These are phyloP conservation scores for Russula olivacea DNA, from an alignment of 768 basidiomycete genomes.

Conservation along the genomic window DNA sequence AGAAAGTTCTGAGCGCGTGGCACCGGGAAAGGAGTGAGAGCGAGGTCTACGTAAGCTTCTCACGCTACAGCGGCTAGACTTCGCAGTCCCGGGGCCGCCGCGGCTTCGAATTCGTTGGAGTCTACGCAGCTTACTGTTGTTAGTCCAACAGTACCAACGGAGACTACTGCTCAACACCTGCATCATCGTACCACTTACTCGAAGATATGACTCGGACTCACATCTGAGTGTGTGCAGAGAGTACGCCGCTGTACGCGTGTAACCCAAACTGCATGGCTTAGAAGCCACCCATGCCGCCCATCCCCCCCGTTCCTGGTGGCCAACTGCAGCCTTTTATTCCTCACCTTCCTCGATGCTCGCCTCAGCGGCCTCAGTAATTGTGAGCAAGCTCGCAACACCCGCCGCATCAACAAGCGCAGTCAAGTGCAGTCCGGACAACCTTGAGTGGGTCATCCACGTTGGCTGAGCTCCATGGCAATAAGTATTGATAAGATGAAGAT, in stretches of 20 bases:
- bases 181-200: not conserved
- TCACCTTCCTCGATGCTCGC: slow-evolving; percentile 87
- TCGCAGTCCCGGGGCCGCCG: too few species aligned
- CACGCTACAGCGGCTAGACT: too few species aligned
- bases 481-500: too few species aligned
- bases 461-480: too few species aligned
- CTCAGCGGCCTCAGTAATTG: slow-evolving; percentile 93
- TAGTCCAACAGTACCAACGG: too few species aligned
- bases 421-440: slow-evolving; percentile 94
- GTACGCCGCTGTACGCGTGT: too few species aligned
- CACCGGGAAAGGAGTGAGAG: too few species aligned
- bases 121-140: too few species aligned
- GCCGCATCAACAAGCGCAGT: slow-evolving; percentile 85
- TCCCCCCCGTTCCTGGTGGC: slow-evolving; percentile 39
- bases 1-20: too few species aligned
- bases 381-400: slow-evolving; percentile 90
- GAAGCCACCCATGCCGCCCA: slow-evolving; percentile 48
- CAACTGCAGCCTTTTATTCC: slow-evolving; percentile 61
- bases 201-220: not conserved
- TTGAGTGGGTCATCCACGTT: slow-evolving; percentile 93
- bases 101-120: too few species aligned
- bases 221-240: too few species aligned
- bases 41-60: too few species aligned
- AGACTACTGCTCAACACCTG: not conserved
- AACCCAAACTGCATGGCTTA: slow-evolving; percentile 24